Percentiles rank a stretch among this genome's conserved stretches.
Conservation (phyloP, 108 stramenopile species). For the Cyclotella baltica region DNA sequence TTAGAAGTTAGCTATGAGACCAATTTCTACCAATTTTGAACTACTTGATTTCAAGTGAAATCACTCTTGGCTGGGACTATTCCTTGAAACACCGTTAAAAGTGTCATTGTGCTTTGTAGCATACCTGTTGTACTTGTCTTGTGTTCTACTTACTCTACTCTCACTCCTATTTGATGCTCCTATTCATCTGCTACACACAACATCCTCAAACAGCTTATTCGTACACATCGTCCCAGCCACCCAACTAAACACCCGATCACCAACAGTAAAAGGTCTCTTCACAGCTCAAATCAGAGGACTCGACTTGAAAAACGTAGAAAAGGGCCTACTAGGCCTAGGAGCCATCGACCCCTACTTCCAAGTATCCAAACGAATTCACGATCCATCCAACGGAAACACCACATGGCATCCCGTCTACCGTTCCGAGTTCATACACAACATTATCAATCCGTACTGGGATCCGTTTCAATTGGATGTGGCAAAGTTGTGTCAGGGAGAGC, state of each 20-base stretch:
- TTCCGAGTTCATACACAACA: constrained; percentile 60
- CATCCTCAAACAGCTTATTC: too few relatives aligned
- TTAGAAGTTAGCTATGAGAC: too few relatives aligned
- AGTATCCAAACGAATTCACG: constrained; percentile 57
- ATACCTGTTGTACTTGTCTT: too few relatives aligned
- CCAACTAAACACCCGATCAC: background rate
- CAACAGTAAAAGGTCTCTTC: background rate
- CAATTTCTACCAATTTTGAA: too few relatives aligned
- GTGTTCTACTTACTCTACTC: too few relatives aligned
- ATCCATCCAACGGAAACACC: constrained; percentile 36
- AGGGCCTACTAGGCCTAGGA: constrained; percentile 66
- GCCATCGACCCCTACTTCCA: constrained; percentile 77
- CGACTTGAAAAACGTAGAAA: constrained; percentile 72
- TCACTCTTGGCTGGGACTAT: too few relatives aligned
- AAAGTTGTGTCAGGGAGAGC: constrained; percentile 56
- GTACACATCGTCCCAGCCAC: constrained; percentile 4
- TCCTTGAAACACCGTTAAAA: too few relatives aligned
- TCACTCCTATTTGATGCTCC: too few relatives aligned
- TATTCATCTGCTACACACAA: too few relatives aligned
- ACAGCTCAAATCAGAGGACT: constrained; percentile 55
- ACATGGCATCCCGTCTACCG: constrained; percentile 67
- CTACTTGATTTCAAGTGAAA: too few relatives aligned
- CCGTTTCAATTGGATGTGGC: constrained; percentile 51
- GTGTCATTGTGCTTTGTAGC: too few relatives aligned
- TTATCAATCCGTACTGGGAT: constrained; percentile 73